Base-by-base conservation (phyloP, 441 rosid genomes). In the Mallotus repandus region DNA sequence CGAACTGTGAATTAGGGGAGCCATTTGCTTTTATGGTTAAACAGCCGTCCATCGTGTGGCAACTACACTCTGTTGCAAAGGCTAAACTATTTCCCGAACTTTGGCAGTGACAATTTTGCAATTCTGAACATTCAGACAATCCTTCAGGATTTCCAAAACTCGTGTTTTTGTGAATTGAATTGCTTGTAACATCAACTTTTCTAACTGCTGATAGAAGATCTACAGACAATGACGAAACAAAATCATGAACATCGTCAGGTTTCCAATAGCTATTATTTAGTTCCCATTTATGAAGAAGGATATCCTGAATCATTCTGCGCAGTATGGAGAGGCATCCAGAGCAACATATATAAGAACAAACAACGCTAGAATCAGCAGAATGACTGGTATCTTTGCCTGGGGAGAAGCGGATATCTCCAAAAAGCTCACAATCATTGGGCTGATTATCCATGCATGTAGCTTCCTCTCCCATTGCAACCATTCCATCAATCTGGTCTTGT, bases 311-410 rank as follows among this genome's bases (percentile, higher is more conserved):
- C 77, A 83, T 74, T 63, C 64, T 75, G 65, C 81, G 88, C 60
- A 93, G 87, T 74, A 79, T 65, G 80, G 65, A 12, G 58, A 89
- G 74, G 78, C 99, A 96, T 58, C 76, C 77, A 61, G 86, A 74
- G 81, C 99, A 96, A 81, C 96, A 90, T 45, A 53, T 85, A 78
- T 93, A 96, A n/a, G 81, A 58, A 78, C 98, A 96, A 50, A 77
- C 63, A 48, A 79, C 45, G 52, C 72, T 78, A 69, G 86, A 80
- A 61, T 80, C 88, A 68, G 79, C 75, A 38, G 81, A 69, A 70
- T 71, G 76, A 66, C 22, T 41, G 68, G 70, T 16, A 13, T 71
- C 73, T 81, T 82, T 63, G 67, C 66, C 69, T 45, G 79, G 69
- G 68, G 75, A 71, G 66, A 68, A 29, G 75, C 61, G 66, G 19